Conservation (phyloP, 2,329 filamentous ascomycete genomes). For the Kalaharituber pfeilii region DNA sequence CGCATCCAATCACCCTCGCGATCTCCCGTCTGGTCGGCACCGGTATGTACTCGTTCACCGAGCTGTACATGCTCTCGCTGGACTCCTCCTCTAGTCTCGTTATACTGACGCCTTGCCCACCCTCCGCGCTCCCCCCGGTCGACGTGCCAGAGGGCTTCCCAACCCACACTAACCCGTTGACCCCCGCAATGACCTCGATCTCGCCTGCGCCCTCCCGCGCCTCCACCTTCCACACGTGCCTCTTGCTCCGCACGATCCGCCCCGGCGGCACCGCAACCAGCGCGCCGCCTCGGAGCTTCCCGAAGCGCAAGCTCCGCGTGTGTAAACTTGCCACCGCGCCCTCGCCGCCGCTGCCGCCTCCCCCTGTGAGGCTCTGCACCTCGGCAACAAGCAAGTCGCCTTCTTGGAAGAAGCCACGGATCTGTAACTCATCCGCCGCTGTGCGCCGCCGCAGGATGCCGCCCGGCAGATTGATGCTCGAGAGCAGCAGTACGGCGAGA, state of each 20-base stretch:
- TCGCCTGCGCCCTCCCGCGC: conserved; percentile 42
- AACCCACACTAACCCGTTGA: conserved; percentile 96
- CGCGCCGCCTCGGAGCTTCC: conserved; percentile 83
- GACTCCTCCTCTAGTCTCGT: conserved; percentile 78
- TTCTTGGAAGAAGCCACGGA: conserved; percentile 91
- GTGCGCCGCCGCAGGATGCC: conserved; percentile 82
- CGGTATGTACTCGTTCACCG: conserved; percentile 76
- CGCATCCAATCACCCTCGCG: conserved; percentile 60
- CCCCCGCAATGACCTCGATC: conserved; percentile 75
- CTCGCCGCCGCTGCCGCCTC: conserved; percentile 37
- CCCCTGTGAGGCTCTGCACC: conserved; percentile 55
- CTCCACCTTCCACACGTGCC: conserved; percentile 76
- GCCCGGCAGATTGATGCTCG: conserved; percentile 83
- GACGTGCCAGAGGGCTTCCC: conserved; percentile 38
- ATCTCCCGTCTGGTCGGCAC: conserved; percentile 72
- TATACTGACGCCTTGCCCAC: conserved; percentile 39
- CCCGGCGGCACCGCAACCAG: conserved; percentile 68
- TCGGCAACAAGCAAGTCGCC: conserved; percentile 88
- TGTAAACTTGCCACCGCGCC: conserved; percentile 80
- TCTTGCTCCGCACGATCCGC: conserved; percentile 63
- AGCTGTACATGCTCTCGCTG: conserved; percentile 74
- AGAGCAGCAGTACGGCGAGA: conserved; percentile 68
- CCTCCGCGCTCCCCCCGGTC: conserved; percentile 28
- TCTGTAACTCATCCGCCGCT: conserved; percentile 91
- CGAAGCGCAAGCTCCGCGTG: conserved; percentile 80